Base-by-base conservation (phyloP, 2,329 filamentous ascomycete species). In the Penicillium olsonii region DNA sequence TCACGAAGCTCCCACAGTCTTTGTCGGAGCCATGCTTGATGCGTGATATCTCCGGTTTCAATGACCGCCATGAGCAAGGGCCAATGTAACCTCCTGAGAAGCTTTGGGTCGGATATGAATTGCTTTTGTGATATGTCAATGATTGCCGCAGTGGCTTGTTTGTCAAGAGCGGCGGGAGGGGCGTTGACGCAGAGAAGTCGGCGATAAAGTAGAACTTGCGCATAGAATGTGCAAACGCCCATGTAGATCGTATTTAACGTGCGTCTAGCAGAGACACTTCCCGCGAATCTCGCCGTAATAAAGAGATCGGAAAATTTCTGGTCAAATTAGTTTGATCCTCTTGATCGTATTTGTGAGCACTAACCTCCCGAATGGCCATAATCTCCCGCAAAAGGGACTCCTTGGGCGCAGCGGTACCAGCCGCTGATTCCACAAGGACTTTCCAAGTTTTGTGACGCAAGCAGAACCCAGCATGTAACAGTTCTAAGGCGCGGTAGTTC, bases 261-360 rank as follows among this genome's bases (percentile, higher is more conserved):
- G 34, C 68, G 67, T 26, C 65, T 60, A 15, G 61, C 60, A 3
- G 66, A 68, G 33, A 59, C 52, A 2, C 56, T 44, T 1, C 59
- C 59, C 14, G 67, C 61, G 34, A 67, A 63, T 43, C 61, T 69
- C 15, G 67, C 66, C 3, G 67, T 69, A 24, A 69, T 57, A 18
- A 71, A 68, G 14, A 71, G 51, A 46, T 71, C 69, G 31, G 66
- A 67, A 34, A 61, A 71, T 59, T 61, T 63, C 69, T 71, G 37
- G 20, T 1, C 14, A 12, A 10, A 20, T 56, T n/a, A 53, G 42
- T 8, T 27, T 34, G 10, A 35, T 15, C 27, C 6, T 10, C 11
- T 6, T 22, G 5, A 27, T 11, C 14, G 2, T 1, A 12, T 20
- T 4, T 2, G 7, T 14, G 2, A 9, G 15, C 8, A 55, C 59